Evolutionary conservation across 169 alveolate species (phyloP).

Genomic region (Plasmodium fragile): DNA sequence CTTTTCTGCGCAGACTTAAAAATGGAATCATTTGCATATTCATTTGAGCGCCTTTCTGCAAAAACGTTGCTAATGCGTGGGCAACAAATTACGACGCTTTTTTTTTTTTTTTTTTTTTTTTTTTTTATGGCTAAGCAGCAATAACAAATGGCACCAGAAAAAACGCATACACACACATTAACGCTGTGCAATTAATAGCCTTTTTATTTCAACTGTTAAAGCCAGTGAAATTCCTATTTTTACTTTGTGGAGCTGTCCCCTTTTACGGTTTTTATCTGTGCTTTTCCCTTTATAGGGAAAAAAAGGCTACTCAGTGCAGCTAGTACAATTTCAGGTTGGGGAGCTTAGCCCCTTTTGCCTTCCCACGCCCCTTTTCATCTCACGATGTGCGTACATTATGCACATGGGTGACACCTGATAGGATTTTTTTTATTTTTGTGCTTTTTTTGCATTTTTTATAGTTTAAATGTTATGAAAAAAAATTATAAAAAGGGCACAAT

Average conservation of each 20-base stretch:
- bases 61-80: neutral
- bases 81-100: neutral
- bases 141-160: neutral
- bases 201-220: neutral
- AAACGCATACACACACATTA: neutral
- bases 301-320: neutral
- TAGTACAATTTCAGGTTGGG: neutral
- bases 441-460: neutral
- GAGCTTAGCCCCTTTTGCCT: neutral
- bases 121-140: neutral
- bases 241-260: neutral
- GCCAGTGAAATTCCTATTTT: neutral
- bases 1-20: neutral
- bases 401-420: neutral
- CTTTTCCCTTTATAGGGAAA: neutral
- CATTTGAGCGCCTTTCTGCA: neutral
- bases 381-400: neutral
- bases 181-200: neutral
- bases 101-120: neutral
- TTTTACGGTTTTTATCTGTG: neutral
- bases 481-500: neutral
- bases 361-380: no score
- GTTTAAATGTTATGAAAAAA: neutral
- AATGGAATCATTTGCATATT: neutral
- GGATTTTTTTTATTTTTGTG: neutral